Base-by-base conservation (phyloP, 2,329 filamentous ascomycete genomes). In the Penicillium sumatraense region DNA sequence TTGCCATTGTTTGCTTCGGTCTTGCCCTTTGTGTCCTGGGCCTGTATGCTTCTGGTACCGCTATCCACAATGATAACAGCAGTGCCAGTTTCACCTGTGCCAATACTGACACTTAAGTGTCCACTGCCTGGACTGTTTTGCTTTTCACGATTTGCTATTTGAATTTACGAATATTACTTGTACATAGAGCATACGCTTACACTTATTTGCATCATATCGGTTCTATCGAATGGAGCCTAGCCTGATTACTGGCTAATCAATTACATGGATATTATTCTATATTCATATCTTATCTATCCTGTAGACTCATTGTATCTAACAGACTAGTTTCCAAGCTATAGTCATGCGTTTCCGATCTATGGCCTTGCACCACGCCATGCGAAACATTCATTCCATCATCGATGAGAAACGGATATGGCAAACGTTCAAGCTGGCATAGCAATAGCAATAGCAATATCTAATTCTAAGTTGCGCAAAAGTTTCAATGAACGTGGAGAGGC, bases 81-180 rank as follows among this genome's bases (percentile, higher is more conserved):
- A 69, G 65, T 24, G 58, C 51, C 40, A 75, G 70, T 55, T 78
- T 76, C 52, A 71, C 70, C 5, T 78, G 76, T 54, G 69, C 69
- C 49, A 72, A 68, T 51, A 73, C 59, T n/a, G 61, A 63, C 16
- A 47, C 51, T 40, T 65, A 51, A 47, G 38, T 35, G 46, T 33
- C 18, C 6, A 10, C 11, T 18, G 41, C 16, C 2, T 27, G 40
- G 20, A 10, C 11, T 44, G 20, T 29, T 10, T 24, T 10, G 3
- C 10, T 18, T 9, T 24, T 27, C 10, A 50, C 21, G 21, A 21
- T 38, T 45, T 23, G 51, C 44, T 38, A 29, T 47, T 38, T 21
- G 33, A 41, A 45, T 38, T 18, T 46, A 27, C 40, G 26, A 48
- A 49, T n/a, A 10, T 8, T 55, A 46, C 24, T 45, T 53, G 33